phyloP scores from a whole-genome alignment of 1,139 yeast genomes.

The Lodderomyces orthopsilosis region DNA sequence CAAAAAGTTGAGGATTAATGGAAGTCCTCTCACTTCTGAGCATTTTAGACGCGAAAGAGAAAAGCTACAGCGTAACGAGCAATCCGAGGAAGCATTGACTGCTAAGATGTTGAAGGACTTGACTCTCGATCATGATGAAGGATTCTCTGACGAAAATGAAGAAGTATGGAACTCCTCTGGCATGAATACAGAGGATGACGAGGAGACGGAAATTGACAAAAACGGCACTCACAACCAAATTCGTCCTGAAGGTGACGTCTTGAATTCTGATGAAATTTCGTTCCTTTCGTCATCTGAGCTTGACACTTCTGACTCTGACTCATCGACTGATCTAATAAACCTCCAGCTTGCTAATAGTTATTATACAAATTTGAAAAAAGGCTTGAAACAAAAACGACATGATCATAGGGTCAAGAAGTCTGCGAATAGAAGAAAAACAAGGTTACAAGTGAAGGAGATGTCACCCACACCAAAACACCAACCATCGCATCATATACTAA shows the following conservation, averaged over 20 bases:
- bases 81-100: constrained; percentile 3
- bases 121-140: constrained; percentile 3
- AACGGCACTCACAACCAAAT: neutral
- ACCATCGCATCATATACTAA: constrained; percentile 42
- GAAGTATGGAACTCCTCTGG: constrained; percentile 24
- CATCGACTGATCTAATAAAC: constrained; percentile 10
- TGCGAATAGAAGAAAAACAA: constrained; percentile 4
- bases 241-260: neutral
- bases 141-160: constrained; percentile 10
- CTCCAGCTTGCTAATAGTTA: constrained; percentile 22
- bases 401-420: neutral
- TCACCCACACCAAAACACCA: constrained; percentile 46
- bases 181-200: constrained; percentile 17
- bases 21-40: constrained; percentile 36
- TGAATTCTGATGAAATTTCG: neutral
- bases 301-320: constrained; percentile 23
- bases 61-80: constrained; percentile 14
- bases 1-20: constrained; percentile 44
- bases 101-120: constrained; percentile 13
- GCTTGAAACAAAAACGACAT: constrained; percentile 9
- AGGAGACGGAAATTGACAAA: constrained; percentile 4
- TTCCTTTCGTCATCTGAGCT: constrained; percentile 23
- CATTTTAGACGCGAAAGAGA: constrained; percentile 17
- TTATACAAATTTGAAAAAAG: constrained; percentile 22
- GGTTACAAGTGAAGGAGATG: constrained; percentile 10